Conservation (phyloP, 805 yeast species). For the Zygotorulaspora sp. region DNA sequence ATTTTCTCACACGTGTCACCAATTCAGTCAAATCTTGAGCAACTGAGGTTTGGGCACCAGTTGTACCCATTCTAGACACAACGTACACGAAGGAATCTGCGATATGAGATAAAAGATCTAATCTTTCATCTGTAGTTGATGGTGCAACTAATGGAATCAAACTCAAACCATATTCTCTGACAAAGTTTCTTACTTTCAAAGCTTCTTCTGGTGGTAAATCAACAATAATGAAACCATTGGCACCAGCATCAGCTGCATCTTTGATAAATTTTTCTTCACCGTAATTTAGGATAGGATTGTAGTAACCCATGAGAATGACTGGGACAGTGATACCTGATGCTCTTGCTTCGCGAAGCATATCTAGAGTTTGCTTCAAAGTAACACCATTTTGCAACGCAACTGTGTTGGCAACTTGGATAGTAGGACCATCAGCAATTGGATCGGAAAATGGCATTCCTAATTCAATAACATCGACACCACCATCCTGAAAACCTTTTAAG, state of each 20-base stretch:
- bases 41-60: constrained; percentile 71
- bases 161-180: constrained; percentile 64
- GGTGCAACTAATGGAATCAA: constrained; percentile 96
- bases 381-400: constrained; percentile 81
- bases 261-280: constrained; percentile 81
- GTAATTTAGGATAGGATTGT: constrained; percentile 84
- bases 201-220: constrained; percentile 99
- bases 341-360: constrained; percentile 72
- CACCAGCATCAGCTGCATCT: constrained; percentile 85
- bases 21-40: constrained; percentile 63
- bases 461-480: constrained; percentile 94
- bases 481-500: constrained; percentile 82
- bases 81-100: constrained; percentile 96
- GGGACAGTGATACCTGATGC: constrained; percentile 82
- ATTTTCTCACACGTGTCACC: constrained; percentile 68
- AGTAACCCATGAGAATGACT: constrained; percentile 93
- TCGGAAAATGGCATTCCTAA: constrained; percentile 95
- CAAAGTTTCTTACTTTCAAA: constrained; percentile 69
- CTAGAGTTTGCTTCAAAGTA: constrained; percentile 63
- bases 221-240: constrained; percentile 88
- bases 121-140: constrained; percentile 86
- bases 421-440: constrained; percentile 98
- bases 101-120: constrained; percentile 68
- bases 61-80: constrained; percentile 96
- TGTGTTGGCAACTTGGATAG: constrained; percentile 84